Conservation (phyloP, 1,139 yeast genomes). For the Taphrina confusa region DNA sequence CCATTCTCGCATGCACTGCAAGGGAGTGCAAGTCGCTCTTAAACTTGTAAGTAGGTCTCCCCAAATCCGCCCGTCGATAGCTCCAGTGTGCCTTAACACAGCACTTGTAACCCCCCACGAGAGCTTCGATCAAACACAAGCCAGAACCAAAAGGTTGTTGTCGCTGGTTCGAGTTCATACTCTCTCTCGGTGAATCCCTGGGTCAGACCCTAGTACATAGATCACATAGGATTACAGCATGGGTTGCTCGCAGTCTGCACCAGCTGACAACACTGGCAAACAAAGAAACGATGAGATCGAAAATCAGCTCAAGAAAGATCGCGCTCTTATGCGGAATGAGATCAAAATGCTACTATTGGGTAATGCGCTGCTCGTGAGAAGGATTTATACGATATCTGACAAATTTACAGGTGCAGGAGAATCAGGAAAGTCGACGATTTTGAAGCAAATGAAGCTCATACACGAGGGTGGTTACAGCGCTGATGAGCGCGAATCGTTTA, state of each 20-base stretch:
- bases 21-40: slow-evolving; percentile 9
- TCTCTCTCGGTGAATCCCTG: neutral
- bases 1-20: slow-evolving; percentile 1
- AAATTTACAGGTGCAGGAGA: slow-evolving; percentile 68
- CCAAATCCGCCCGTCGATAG: too few relatives aligned
- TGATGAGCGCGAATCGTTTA: slow-evolving; percentile 76
- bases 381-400: neutral
- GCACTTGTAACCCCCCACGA: neutral
- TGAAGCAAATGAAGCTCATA: slow-evolving; percentile 81
- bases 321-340: slow-evolving; percentile 53
- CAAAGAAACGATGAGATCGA: slow-evolving; percentile 65
- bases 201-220: too few relatives aligned
- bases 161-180: neutral
- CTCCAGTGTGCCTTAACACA: neutral
- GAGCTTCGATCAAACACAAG: neutral
- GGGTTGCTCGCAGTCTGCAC: slow-evolving; percentile 34
- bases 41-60: too few relatives aligned
- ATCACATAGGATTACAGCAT: neutral
- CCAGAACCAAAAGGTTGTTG: neutral
- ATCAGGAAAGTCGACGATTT: slow-evolving; percentile 93
- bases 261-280: slow-evolving; percentile 46
- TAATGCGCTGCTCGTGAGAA: neutral
- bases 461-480: slow-evolving; percentile 84
- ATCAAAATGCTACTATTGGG: slow-evolving; percentile 41
- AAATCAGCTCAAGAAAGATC: slow-evolving; percentile 59